phyloP scores from a whole-genome alignment of 306 rosid genomes.

The Cicer pinnatifidum region DNA sequence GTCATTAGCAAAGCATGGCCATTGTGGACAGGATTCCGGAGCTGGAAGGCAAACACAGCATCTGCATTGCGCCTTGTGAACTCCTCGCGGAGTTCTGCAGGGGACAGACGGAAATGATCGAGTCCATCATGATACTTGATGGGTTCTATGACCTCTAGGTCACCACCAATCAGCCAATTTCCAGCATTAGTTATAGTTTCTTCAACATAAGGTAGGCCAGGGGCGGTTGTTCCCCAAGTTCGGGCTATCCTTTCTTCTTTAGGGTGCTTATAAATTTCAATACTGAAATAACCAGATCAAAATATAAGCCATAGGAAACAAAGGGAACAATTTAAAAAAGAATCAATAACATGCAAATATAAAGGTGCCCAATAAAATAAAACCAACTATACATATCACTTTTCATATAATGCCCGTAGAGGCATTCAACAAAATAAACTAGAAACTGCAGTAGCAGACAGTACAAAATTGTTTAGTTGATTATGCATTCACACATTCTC shows the following conservation, averaged over 20 bases:
- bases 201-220: conserved; percentile 91
- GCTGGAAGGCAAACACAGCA: conserved; percentile 97
- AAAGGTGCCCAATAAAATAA: not conserved
- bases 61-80: conserved; percentile 86
- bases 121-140: conserved; percentile 89
- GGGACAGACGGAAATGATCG: conserved; percentile 88
- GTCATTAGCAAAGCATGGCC: conserved; percentile 99
- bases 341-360: not conserved
- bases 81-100: conserved; percentile 83
- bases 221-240: conserved; percentile 94
- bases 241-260: conserved; percentile 95
- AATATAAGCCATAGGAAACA: conserved; percentile 34
- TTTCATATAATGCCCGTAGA: not conserved
- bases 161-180: conserved; percentile 97
- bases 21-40: conserved; percentile 94
- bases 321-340: conserved; percentile 6
- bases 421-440: conserved; percentile 29
- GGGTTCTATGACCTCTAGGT: conserved; percentile 89
- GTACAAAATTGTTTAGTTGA: not conserved
- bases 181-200: conserved; percentile 81
- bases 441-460: conserved; percentile 11
- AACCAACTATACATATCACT: not conserved
- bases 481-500: conserved; percentile 17
- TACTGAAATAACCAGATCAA: conserved; percentile 56
- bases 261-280: conserved; percentile 94